These are phyloP conservation scores for Antrodiella citrinella DNA, from an alignment of 768 basidiomycete species.

Conservation along the genomic window DNA sequence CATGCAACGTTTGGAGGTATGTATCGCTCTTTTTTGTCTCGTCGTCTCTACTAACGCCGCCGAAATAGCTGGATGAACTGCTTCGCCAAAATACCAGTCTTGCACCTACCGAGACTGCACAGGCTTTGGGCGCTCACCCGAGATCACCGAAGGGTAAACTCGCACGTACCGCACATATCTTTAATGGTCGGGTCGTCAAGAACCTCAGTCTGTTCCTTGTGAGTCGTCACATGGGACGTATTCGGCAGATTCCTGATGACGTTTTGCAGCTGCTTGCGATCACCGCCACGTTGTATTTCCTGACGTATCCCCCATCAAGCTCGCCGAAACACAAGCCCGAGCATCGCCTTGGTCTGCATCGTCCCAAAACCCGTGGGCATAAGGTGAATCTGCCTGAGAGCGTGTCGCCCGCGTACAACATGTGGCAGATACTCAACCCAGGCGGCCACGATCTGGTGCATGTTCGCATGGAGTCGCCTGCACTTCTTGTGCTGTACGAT, in stretches of 20 bases:
- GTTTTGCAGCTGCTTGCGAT: slow-evolving; percentile 62
- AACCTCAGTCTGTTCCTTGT: slow-evolving; percentile 80
- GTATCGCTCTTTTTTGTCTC: slow-evolving; percentile 14
- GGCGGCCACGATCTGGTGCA: slow-evolving; percentile 57
- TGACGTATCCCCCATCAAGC: slow-evolving; percentile 45
- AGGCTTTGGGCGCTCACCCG: not conserved
- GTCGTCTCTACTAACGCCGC: slow-evolving; percentile 6
- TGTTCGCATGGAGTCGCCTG: slow-evolving; percentile 73
- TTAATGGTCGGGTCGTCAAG: slow-evolving; percentile 62
- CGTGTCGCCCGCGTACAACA: slow-evolving; percentile 47
- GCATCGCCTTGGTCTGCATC: slow-evolving; percentile 14
- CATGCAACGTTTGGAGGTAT: slow-evolving; percentile 82
- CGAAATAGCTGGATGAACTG: slow-evolving; percentile 69
- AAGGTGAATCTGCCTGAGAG: slow-evolving; percentile 12
- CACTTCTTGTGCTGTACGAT: slow-evolving; percentile 58
- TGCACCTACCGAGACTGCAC: slow-evolving; percentile 29
- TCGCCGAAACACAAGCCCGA: slow-evolving; percentile 12
- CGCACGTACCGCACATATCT: slow-evolving; percentile 20
- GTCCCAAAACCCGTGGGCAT: slow-evolving; percentile 18
- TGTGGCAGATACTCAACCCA: slow-evolving; percentile 79
- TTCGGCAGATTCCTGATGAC: not conserved
- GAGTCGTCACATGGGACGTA: slow-evolving; percentile 17
- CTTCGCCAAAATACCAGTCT: slow-evolving; percentile 62
- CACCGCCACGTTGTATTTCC: slow-evolving; percentile 66
- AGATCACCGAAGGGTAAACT: not conserved